Evolutionary conservation across 805 yeast species (phyloP).

Genomic region (Millerozyma miso): DNA sequence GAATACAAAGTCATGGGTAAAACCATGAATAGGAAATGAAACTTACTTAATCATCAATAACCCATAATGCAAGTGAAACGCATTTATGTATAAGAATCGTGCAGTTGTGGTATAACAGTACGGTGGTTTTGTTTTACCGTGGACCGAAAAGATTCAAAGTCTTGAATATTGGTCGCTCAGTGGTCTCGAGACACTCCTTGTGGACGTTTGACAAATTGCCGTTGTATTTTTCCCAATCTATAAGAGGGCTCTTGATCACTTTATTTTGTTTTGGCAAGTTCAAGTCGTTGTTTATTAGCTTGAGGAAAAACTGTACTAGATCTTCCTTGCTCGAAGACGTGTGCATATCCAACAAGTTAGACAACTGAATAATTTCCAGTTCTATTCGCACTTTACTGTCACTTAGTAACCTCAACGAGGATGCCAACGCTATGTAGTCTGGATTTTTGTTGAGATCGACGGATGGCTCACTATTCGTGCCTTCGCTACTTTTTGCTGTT

Average conservation of each 20-base stretch:
- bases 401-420: conserved; percentile 27
- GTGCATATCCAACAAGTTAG: conserved; percentile 21
- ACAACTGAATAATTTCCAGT: conserved; percentile 27
- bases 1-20: neutral
- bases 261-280: conserved; percentile 31
- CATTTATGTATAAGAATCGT: neutral
- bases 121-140: neutral
- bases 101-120: neutral
- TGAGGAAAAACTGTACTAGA: conserved; percentile 28
- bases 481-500: neutral
- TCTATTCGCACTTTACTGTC: conserved; percentile 19
- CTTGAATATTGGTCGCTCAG: conserved; percentile 18
- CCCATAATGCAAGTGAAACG: neutral
- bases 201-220: conserved; percentile 22
- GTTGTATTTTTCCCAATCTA: conserved; percentile 38
- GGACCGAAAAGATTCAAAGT: conserved; percentile 22
- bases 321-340: conserved; percentile 15
- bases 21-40: neutral
- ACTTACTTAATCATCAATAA: neutral
- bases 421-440: conserved; percentile 33
- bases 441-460: conserved; percentile 22
- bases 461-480: conserved; percentile 2
- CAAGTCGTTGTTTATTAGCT: conserved; percentile 28
- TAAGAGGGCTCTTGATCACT: conserved; percentile 29
- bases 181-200: conserved; percentile 10